Evolutionary conservation across 2,329 filamentous ascomycete species (phyloP).

Genomic region (Shiraia sp.): DNA sequence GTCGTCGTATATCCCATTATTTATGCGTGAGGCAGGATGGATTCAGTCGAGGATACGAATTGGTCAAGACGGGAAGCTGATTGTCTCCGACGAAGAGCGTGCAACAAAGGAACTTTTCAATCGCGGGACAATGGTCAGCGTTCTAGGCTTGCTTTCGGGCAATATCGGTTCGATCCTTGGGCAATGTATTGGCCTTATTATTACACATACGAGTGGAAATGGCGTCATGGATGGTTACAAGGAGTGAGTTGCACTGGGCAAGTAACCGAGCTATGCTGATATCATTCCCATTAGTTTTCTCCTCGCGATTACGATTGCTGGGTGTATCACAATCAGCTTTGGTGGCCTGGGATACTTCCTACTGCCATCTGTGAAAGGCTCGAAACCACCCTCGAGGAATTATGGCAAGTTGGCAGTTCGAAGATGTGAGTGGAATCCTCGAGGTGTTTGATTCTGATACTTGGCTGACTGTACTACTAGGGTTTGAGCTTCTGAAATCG

Average conservation of each 20-base stretch:
- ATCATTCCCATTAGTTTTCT: conserved; percentile 2
- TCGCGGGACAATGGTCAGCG: conserved; percentile 7
- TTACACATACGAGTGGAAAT: conserved; percentile 3
- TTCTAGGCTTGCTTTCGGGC: conserved; percentile 2
- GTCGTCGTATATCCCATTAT: conserved; percentile 22
- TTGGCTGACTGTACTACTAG: not conserved
- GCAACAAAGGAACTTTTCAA: conserved; percentile 7
- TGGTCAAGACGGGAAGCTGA: conserved; percentile 8
- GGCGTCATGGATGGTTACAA: conserved; percentile 6
- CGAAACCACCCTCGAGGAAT: conserved; percentile 4
- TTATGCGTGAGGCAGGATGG: conserved; percentile 20
- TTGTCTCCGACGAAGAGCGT: conserved; percentile 5
- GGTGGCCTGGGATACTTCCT: conserved; percentile 3
- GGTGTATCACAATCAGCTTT: conserved; percentile 4
- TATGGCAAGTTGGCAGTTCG: conserved; percentile 2
- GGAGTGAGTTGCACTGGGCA: conserved; percentile 2
- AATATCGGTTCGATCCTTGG: conserved; percentile 6
- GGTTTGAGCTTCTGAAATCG: conserved; percentile 14
- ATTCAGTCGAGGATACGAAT: conserved; percentile 4
- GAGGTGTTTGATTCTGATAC: no score
- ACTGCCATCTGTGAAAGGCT: conserved; percentile 6
- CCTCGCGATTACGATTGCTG: conserved; percentile 6
- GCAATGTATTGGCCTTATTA: conserved; percentile 5
- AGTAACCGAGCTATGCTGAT: no score
- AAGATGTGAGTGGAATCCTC: not conserved